These are phyloP conservation scores for Penicillium cosmopolitanum DNA, from an alignment of 495 filamentous ascomycete genomes.

Conservation along the genomic window DNA sequence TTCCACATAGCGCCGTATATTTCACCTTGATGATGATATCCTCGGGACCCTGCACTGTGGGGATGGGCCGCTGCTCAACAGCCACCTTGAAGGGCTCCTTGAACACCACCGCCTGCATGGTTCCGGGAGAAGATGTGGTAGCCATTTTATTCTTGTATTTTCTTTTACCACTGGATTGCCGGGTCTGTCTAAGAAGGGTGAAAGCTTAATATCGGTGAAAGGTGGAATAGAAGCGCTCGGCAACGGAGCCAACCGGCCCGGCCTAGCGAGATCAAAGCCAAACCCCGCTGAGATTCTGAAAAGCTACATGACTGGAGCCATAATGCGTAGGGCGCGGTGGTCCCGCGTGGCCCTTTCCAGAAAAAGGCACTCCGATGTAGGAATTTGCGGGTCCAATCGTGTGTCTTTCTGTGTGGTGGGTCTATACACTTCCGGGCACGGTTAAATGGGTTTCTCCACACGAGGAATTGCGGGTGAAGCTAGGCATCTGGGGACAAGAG, in stretches of 20 bases:
- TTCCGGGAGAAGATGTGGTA: conserved; percentile 26
- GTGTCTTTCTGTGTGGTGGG: conserved; percentile 18
- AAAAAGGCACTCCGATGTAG: conserved; percentile 3
- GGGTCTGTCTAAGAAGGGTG: neutral
- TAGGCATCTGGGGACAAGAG: neutral
- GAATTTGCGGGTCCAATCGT: conserved; percentile 15
- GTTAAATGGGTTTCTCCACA: conserved; percentile 4
- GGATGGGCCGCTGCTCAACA: conserved; percentile 53
- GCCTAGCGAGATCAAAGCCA: conserved; percentile 2
- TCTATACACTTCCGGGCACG: conserved; percentile 4
- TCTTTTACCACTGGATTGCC: neutral
- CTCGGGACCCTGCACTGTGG: conserved; percentile 65
- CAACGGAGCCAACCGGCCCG: conserved; percentile 3
- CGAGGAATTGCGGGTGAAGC: neutral
- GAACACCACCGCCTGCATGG: conserved; percentile 56
- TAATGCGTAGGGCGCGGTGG: neutral
- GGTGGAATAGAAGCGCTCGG: neutral
- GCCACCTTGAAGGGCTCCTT: conserved; percentile 50
- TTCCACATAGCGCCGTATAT: conserved; percentile 88
- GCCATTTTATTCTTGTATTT: conserved; percentile 7
- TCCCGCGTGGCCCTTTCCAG: conserved; percentile 4
- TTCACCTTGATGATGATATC: conserved; percentile 87
- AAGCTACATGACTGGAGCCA: conserved; percentile 1
- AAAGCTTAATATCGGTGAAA: neutral
- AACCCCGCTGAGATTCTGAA: conserved; percentile 1